Base-by-base conservation (phyloP, 176 grass and related monocot species). In the Dactylis glomerata region DNA sequence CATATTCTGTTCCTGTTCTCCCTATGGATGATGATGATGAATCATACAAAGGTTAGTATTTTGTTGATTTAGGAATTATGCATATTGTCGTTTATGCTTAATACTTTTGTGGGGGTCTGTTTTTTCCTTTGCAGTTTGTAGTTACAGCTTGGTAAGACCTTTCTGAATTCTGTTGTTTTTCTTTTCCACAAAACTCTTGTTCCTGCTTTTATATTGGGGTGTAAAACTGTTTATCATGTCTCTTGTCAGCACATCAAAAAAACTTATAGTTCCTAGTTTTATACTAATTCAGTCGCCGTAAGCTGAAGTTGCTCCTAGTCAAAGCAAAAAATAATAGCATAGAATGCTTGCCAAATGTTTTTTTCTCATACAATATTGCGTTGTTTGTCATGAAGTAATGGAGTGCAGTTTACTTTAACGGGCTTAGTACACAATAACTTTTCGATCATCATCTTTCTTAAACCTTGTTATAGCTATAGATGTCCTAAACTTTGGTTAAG, bases 1-100 rank as follows among this genome's bases (percentile, higher is more conserved):
- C 88, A 30, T 90, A 84, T 93, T 40, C 86, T 6, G 34, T 68
- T 54, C 86, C 86, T 50, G 40, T 90, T 84, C 83, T 88, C 31
- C 92, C 79, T 72, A 82, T 86, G 3, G 86, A 93, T 80, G 92
- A 93, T 83, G 86, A 90, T 81, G 88, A 88, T 81, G 84, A 81
- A 37, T 83, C 88, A 44, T 90, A 83, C 64, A 86, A 93, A 88
- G 80, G 92, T 90, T 81, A 42, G 23, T 77, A 30, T 84, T 40
- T n/a, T 63, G 22, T 73, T 36, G 33, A 27, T 75, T 78, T 42
- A 49, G 10, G 19, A 20, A 23, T 73, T 22, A 52, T 46, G 81
- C 33, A 76, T 69, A 26, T 81, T 31, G 1, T 45, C 68, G 24
- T 36, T 62, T 59, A 26, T 26, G 8, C 47, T 42, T 19, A 42